phyloP scores from a whole-genome alignment of 2,329 filamentous ascomycete species.

The Ascochyta pisi region DNA sequence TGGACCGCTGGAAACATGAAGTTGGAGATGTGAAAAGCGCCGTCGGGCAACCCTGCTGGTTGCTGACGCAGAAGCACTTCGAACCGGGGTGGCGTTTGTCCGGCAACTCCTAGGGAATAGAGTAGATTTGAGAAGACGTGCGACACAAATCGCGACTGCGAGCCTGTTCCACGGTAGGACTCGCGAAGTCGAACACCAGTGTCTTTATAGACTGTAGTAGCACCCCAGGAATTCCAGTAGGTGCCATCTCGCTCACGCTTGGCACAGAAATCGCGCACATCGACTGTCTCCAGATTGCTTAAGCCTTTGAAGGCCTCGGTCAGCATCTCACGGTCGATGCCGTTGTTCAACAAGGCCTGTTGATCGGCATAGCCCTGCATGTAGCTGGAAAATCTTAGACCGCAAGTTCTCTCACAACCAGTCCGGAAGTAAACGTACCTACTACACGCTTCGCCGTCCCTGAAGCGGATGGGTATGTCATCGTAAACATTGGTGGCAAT shows the following conservation, averaged over 20 bases:
- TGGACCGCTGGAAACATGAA: conserved; percentile 48
- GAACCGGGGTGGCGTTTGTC: conserved; percentile 51
- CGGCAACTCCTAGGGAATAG: conserved; percentile 38
- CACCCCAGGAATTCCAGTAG: conserved; percentile 65
- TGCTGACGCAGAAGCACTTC: conserved; percentile 55
- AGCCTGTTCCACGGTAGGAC: conserved; percentile 11
- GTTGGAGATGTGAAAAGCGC: conserved; percentile 57
- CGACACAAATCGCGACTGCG: conserved; percentile 18
- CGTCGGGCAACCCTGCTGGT: conserved; percentile 44
- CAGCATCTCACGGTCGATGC: conserved; percentile 62
- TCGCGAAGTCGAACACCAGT: conserved; percentile 41
- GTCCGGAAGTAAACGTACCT: background rate
- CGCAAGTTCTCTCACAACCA: too few relatives aligned
- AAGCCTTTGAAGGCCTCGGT: conserved; percentile 63
- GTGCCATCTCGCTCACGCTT: conserved; percentile 59
- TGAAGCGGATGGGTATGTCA: conserved; percentile 22
- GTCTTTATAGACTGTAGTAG: conserved; percentile 47
- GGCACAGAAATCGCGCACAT: conserved; percentile 66
- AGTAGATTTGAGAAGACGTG: conserved; percentile 28
- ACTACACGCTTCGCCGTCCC: conserved; percentile 18
- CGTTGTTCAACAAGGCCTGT: conserved; percentile 48
- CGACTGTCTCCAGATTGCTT: conserved; percentile 61
- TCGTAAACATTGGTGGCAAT: conserved; percentile 54
- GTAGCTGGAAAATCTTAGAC: conserved; percentile 17
- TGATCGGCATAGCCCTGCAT: conserved; percentile 33